Evolutionary conservation across 129 eudicot species (phyloP).

Genomic region (Centrapalus pauciflorus): DNA sequence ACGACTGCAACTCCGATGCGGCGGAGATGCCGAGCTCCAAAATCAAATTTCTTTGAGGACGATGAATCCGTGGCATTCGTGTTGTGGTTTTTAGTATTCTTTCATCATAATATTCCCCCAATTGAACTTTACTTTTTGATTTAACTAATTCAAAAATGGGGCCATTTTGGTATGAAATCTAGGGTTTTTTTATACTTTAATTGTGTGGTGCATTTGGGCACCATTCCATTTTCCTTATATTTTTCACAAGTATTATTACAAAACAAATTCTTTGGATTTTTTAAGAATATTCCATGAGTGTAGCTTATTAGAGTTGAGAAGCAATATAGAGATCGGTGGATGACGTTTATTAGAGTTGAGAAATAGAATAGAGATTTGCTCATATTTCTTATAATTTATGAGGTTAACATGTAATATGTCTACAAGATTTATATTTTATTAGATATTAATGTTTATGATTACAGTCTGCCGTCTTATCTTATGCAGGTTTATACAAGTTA

Average conservation of each 20-base stretch:
- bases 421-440: no score
- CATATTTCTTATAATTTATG: no score
- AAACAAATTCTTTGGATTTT: neutral
- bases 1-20: conserved; percentile 36
- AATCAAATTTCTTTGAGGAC: conserved; percentile 27
- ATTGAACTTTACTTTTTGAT: conserved; percentile 6
- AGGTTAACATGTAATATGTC: no score
- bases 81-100: conserved; percentile 19
- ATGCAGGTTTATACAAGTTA: no score
- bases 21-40: conserved; percentile 38
- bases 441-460: no score
- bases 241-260: neutral
- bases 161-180: neutral
- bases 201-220: neutral
- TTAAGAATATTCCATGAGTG: neutral
- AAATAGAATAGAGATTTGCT: no score
- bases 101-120: neutral
- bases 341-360: no score
- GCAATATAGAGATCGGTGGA: no score
- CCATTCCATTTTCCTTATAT: neutral
- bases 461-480: no score
- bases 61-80: conserved; percentile 37
- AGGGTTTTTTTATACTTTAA: conserved; percentile 18
- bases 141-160: neutral
- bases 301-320: no score